Conservation (phyloP, 129 eudicot species). For the Artemisia annua region DNA sequence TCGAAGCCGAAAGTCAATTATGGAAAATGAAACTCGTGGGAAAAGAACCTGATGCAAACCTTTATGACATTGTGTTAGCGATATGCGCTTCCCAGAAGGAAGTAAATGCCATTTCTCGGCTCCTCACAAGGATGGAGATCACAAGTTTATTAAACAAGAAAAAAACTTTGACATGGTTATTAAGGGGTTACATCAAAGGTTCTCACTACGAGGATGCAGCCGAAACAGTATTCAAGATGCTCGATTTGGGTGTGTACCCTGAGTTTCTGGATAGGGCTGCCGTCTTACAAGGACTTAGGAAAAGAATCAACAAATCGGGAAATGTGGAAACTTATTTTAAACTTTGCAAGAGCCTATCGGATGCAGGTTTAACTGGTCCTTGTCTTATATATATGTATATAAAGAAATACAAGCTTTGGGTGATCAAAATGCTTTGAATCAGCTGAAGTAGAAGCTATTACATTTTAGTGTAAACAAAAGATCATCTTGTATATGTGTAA, state of each 20-base stretch:
- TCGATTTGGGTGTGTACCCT: conserved; percentile 66
- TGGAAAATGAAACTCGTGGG: conserved; percentile 86
- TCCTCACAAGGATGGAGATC: conserved; percentile 69
- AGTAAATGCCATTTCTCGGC: conserved; percentile 43
- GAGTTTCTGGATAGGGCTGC: conserved; percentile 79
- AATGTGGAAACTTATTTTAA: conserved; percentile 58
- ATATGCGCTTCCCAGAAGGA: conserved; percentile 86
- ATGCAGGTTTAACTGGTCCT: conserved; percentile 75
- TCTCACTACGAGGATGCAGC: conserved; percentile 77
- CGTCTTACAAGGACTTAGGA: conserved; percentile 74
- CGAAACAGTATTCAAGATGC: conserved; percentile 73
- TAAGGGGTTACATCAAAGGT: conserved; percentile 89
- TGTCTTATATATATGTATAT: conserved; percentile 73
- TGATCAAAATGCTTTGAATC: conserved; percentile 63
- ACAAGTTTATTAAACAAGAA: conserved; percentile 53
- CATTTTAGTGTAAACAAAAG: conserved; percentile 11
- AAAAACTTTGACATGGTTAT: conserved; percentile 73
- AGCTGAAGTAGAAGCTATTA: not conserved
- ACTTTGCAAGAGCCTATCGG: conserved; percentile 74
- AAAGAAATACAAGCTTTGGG: conserved; percentile 74
- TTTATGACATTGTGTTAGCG: conserved; percentile 83
- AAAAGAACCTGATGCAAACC: conserved; percentile 59
- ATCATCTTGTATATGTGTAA: conserved; percentile 25
- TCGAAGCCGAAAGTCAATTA: conserved; percentile 68
- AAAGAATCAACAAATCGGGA: conserved; percentile 56